These are phyloP conservation scores for Acrasis kona DNA, from an alignment of 78 protist species.

Conservation along the genomic window DNA sequence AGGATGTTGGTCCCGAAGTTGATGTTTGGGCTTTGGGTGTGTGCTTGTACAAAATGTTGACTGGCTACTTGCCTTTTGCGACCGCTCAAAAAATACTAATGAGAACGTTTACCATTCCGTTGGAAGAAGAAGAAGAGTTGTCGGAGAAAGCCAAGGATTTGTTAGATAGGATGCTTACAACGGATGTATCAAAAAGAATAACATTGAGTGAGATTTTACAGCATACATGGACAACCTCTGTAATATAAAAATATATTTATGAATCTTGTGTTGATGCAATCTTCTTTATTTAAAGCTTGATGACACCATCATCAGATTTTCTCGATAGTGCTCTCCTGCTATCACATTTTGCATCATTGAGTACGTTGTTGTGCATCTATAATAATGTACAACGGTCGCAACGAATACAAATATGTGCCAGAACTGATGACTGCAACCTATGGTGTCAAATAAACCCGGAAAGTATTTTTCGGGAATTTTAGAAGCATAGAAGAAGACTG, in stretches of 20 bases:
- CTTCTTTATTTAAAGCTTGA: too few species aligned
- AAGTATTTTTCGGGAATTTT: neutral
- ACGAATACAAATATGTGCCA: neutral
- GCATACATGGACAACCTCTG: too few species aligned
- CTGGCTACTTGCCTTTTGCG: neutral
- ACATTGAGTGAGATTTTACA: too few species aligned
- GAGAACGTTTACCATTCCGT: neutral
- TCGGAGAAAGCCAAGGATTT: too few species aligned
- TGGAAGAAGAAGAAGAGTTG: neutral
- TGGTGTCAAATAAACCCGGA: neutral
- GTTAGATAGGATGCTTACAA: too few species aligned
- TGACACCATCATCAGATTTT: too few species aligned
- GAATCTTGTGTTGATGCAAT: too few species aligned
- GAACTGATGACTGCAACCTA: neutral
- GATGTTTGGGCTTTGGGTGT: slow-evolving; percentile 17
- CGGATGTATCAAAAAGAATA: too few species aligned
- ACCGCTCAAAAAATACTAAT: neutral
- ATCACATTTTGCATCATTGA: too few species aligned
- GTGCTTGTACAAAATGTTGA: neutral
- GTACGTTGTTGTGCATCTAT: neutral
- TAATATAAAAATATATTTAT: too few species aligned
- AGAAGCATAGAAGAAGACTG: neutral
- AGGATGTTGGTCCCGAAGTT: neutral
- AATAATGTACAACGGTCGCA: neutral
- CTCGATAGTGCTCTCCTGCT: too few species aligned